A percentile compares a stretch with the other conserved stretches of the same genome.
Evolutionary conservation across 805 yeast species (phyloP).

Genomic region (Ogataea ramenticola): DNA sequence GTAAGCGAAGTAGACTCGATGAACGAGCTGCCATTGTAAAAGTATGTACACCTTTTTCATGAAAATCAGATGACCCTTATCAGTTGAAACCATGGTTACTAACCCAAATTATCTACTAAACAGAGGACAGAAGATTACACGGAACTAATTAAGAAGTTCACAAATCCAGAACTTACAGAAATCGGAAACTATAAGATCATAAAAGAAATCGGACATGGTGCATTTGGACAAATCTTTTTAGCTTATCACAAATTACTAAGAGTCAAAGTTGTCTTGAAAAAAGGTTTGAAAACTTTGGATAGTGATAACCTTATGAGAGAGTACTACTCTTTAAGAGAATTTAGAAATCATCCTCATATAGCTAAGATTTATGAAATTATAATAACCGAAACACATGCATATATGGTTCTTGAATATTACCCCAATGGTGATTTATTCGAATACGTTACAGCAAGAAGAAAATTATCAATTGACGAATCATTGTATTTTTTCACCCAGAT

Average conservation of each 20-base stretch:
- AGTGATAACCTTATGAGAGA: slow-evolving; percentile 85
- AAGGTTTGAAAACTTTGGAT: slow-evolving; percentile 38
- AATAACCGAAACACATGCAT: slow-evolving; percentile 69
- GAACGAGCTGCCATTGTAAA: slow-evolving; percentile 23
- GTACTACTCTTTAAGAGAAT: slow-evolving; percentile 79
- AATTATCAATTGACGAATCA: slow-evolving; percentile 45
- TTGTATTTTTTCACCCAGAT: slow-evolving; percentile 56
- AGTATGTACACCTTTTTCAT: too few species aligned
- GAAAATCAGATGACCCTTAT: too few species aligned
- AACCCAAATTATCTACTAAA: not conserved
- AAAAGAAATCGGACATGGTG: slow-evolving; percentile 80
- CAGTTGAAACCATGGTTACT: too few species aligned
- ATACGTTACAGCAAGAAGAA: slow-evolving; percentile 45
- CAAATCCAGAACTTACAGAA: slow-evolving; percentile 40
- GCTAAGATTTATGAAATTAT: slow-evolving; percentile 82
- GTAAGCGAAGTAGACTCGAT: slow-evolving; percentile 19
- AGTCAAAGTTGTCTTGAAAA: slow-evolving; percentile 76
- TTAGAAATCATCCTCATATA: slow-evolving; percentile 68
- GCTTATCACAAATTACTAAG: slow-evolving; percentile 74
- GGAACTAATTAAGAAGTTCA: slow-evolving; percentile 28
- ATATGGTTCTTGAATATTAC: slow-evolving; percentile 89
- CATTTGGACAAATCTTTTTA: slow-evolving; percentile 86
- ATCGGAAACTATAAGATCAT: slow-evolving; percentile 77
- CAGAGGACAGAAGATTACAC: slow-evolving; percentile 28
- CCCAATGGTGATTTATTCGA: slow-evolving; percentile 74